phyloP scores from a whole-genome alignment of 331 rosid species.

The Ulmus americana region DNA sequence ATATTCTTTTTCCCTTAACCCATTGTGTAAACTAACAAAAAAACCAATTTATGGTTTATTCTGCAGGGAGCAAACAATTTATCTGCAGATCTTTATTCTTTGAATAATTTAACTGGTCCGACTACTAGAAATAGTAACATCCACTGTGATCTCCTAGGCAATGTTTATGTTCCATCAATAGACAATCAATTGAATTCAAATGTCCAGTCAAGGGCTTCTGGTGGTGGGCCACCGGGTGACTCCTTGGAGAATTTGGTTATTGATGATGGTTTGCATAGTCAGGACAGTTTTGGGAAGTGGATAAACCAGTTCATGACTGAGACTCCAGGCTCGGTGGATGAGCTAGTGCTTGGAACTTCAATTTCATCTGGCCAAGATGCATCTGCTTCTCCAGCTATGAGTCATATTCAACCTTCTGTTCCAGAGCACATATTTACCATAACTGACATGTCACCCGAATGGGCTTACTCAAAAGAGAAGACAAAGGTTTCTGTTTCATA shows the following conservation, averaged over 20 bases:
- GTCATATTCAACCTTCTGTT: conserved; percentile 46
- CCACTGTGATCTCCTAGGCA: conserved; percentile 34
- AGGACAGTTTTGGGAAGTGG: conserved; percentile 93
- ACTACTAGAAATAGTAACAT: conserved; percentile 25
- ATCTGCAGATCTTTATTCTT: conserved; percentile 38
- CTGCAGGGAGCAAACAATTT: conserved; percentile 46
- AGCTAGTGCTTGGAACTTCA: conserved; percentile 46
- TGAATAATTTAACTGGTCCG: conserved; percentile 33
- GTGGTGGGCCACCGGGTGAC: conserved; percentile 26
- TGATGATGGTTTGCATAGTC: conserved; percentile 53
- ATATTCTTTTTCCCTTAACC: neutral
- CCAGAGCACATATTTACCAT: conserved; percentile 66
- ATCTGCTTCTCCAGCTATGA: conserved; percentile 31
- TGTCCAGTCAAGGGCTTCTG: conserved; percentile 30
- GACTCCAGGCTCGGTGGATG: conserved; percentile 50
- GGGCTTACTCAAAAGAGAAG: conserved; percentile 74
- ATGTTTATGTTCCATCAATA: conserved; percentile 30
- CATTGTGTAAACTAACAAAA: neutral
- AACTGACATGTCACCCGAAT: conserved; percentile 68
- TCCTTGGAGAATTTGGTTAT: conserved; percentile 28
- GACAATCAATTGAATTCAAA: conserved; percentile 38
- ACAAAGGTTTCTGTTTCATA: conserved; percentile 63
- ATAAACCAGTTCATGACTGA: conserved; percentile 49
- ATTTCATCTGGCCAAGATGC: conserved; percentile 42
- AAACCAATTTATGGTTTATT: conserved; percentile 16